Percentiles rank a stretch among this genome's conserved stretches.
Evolutionary conservation across 106 monocot genomes (phyloP).

Genomic region (Acanthochlamys bracteata): DNA sequence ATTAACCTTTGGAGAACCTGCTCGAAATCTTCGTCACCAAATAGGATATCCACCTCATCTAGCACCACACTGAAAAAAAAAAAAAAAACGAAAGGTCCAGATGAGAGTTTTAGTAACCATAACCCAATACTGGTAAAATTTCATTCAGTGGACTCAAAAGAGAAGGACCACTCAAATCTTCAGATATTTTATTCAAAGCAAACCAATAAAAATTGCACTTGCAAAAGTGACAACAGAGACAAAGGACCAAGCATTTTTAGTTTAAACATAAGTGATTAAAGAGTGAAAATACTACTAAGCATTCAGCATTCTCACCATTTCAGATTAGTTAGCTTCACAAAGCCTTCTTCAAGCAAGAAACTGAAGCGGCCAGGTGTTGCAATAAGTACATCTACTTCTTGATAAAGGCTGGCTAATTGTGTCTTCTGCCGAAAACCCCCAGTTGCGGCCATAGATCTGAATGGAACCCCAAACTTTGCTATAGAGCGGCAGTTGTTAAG

Average conservation of each 20-base stretch:
- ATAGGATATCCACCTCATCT: slow-evolving; percentile 94
- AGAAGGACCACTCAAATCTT: no score
- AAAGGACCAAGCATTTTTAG: no score
- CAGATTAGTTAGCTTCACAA: slow-evolving; percentile 51
- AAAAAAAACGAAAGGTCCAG: no score
- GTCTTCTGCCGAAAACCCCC: slow-evolving; percentile 95
- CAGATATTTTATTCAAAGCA: no score
- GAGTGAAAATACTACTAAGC: not conserved
- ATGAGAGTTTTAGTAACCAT: no score
- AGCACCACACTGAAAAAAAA: slow-evolving; percentile 58
- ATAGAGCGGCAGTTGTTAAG: slow-evolving; percentile 77
- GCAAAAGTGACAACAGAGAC: no score
- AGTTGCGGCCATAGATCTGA: slow-evolving; percentile 91
- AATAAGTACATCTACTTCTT: slow-evolving; percentile 84
- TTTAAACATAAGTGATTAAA: no score
- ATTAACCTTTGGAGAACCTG: slow-evolving; percentile 67
- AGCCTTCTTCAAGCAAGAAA: slow-evolving; percentile 78
- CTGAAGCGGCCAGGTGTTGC: slow-evolving; percentile 90
- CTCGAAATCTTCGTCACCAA: slow-evolving; percentile 77
- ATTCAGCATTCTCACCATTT: slow-evolving; percentile 40
- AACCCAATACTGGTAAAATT: no score
- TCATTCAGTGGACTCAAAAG: no score
- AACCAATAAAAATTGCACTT: no score
- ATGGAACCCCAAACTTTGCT: slow-evolving; percentile 75
- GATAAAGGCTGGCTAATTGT: slow-evolving; percentile 70